Conservation (phyloP, 1,139 yeast species). For the Pichia cactophila region DNA sequence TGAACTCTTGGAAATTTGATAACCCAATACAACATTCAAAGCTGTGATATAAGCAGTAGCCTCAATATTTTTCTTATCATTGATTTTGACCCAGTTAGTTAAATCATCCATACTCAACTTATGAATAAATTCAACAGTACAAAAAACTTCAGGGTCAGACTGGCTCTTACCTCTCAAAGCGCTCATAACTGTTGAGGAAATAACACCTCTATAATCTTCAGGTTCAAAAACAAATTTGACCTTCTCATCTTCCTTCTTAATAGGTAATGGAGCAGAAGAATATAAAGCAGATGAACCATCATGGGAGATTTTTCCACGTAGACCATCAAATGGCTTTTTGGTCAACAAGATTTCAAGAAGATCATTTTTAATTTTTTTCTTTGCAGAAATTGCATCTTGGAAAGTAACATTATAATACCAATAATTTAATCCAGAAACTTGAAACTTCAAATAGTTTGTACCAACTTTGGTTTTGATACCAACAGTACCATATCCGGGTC, state of each 20-base stretch:
- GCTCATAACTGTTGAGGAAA: constrained; percentile 16
- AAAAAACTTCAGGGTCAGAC: constrained; percentile 11
- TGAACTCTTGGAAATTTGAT: constrained; percentile 16
- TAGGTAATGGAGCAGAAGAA: constrained; percentile 15
- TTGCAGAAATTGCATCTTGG: constrained; percentile 15
- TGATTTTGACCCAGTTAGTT: constrained; percentile 27
- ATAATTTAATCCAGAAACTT: constrained; percentile 14
- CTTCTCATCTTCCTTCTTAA: constrained; percentile 13
- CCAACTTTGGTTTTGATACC: constrained; percentile 22
- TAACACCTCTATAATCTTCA: constrained; percentile 16
- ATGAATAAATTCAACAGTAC: constrained; percentile 19
- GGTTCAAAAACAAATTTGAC: constrained; percentile 14
- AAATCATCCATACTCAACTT: constrained; percentile 19
- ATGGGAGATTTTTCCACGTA: constrained; percentile 16
- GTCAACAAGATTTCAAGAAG: constrained; percentile 15
- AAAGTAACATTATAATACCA: constrained; percentile 20
- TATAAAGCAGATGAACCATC: constrained; percentile 18
- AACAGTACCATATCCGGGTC: constrained; percentile 20
- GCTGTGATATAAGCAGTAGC: constrained; percentile 20
- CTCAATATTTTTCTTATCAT: constrained; percentile 23
- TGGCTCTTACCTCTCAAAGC: constrained; percentile 7
- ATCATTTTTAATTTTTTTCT: constrained; percentile 16
- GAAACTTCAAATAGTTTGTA: constrained; percentile 17
- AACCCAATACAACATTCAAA: constrained; percentile 18
- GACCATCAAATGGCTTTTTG: constrained; percentile 14